These are phyloP conservation scores for Apiotrichum veenhuisii DNA, from an alignment of 1,284 basidiomycete species.

Conservation along the genomic window DNA sequence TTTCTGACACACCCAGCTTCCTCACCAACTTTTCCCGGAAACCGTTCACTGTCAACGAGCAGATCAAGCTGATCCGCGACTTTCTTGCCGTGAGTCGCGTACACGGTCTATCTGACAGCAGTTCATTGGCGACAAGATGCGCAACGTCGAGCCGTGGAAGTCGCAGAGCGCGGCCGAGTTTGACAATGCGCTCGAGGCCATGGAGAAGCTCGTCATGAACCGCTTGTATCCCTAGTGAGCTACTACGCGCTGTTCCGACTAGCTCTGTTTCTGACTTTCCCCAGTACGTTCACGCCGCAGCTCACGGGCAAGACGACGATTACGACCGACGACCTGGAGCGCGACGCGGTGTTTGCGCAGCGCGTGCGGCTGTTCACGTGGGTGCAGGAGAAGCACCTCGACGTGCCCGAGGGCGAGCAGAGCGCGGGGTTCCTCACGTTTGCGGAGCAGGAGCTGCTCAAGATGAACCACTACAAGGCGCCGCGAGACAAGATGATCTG, in stretches of 20 bases:
- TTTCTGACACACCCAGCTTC: conserved; percentile 58
- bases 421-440: conserved; percentile 83
- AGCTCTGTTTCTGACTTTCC: not conserved
- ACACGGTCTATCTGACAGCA: conserved; percentile 42
- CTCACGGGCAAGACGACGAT: conserved; percentile 60
- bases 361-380: conserved; percentile 88
- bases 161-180: conserved; percentile 75
- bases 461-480: conserved; percentile 98
- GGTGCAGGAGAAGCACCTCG: conserved; percentile 84
- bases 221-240: conserved; percentile 85
- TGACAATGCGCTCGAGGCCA: conserved; percentile 94
- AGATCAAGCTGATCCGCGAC: conserved; percentile 88
- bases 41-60: conserved; percentile 81
- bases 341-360: conserved; percentile 84
- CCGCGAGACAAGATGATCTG: conserved; percentile 97
- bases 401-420: conserved; percentile 57
- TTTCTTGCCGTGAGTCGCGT: conserved; percentile 67
- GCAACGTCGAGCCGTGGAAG: conserved; percentile 74
- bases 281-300: conserved; percentile 84
- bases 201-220: conserved; percentile 99
- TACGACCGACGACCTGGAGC: conserved; percentile 91
- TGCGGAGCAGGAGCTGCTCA: conserved; percentile 88
- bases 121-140: conserved; percentile 86
- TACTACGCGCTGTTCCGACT: too few relatives aligned
- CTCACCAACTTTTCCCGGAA: conserved; percentile 85